Base-by-base conservation (phyloP, 495 filamentous ascomycete genomes). In the Stereocaulon alpinum region DNA sequence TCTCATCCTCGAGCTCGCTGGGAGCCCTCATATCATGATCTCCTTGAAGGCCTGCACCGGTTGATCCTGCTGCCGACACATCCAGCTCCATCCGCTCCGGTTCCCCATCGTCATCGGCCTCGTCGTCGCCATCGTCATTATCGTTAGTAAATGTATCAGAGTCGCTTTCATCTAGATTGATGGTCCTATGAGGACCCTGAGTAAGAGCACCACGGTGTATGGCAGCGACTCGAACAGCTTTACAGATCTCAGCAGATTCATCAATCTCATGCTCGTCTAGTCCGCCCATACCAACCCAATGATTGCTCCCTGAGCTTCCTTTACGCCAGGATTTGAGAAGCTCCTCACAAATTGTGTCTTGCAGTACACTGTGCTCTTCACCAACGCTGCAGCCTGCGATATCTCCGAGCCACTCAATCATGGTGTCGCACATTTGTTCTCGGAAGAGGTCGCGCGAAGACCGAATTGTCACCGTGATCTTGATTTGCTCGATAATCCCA, bases 391-490 rank as follows among this genome's bases (percentile, higher is more conserved):
- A 96, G 22, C 91, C 91, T 4, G 91, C 78, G 67, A 98, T 94
- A 72, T 98, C 94, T 24, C 82, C 77, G 3, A 98, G 80, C 94
- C 94, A 98, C 66, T 96, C 91, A 57, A 96, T 86, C 62, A 98
- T 94, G n/a, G 91, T 92, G 3, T 84, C 90, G 69, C 90, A 95
- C 93, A 98, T 98, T 69, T 96, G 88, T 72, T 98, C 93, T 60
- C 93, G 79, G 75, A 96, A 98, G 1, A 88, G 96, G 71, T 98
- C 93, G 55, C 93, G 78, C 0, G 94, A 78, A 32, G 94, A 96
- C 7, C 93, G 84, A 60, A 98, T 91, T 5, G 94, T 97, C 57
- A 94, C 87, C 0, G 94, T 97, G 53, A 97, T 84, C 69, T 95
- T 95, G 75, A 96, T 95, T 55, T 93, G 83, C 70, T 97, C 94